Evolutionary conservation across 1,284 basidiomycete species (phyloP), one percentile per base, ranked within the genome.

Genomic region (Boletellus dicymbophilus): DNA sequence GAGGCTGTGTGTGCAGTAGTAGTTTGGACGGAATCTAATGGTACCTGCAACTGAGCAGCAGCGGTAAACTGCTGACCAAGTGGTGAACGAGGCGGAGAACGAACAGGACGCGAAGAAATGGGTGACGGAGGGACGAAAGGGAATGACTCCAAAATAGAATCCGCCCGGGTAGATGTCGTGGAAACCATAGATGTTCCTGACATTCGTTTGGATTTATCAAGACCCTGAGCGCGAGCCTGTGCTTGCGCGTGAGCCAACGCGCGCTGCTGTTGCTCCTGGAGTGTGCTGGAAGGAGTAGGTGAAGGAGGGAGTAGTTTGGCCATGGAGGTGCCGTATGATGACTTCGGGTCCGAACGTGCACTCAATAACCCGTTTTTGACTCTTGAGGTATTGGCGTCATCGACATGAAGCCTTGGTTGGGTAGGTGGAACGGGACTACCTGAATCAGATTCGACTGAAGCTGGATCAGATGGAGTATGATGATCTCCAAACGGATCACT

Each of bases 61-160:
- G 66, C 69, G 57, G 79, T 78, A 25, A 78, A 72, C 54, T 84
- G 81, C 62, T 84, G 79, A 27, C 68, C 76, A 28, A 85, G 73
- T 18, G 86, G 88, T 18, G 87, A 90, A 48, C 82, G 80, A 27
- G 85, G 85, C 4, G 88, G 87, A 4, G 88, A 82, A 55, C 88
- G 77, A 57, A 83, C 72, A 11, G 88, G 89, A 42, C 85, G 76
- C 58, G 87, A 81, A 16, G 87, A 88, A 54, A 92, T 90, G 7
- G 89, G 89, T 5, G 86, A 89, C 1, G 89, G 89, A 21, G 89
- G 89, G 9, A 92, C 88, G 63, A 92, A 91, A 37, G 88, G 88
- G 76, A 92, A 92, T 22, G 81, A 84, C 67, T 89, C 88, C 21
- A 92, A 75, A 54, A 92, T 88, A 2, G 89, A 90, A 65, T 92